Percentiles rank a stretch among this genome's conserved stretches.
Evolutionary conservation across 2,329 filamentous ascomycete species (phyloP).

Genomic region (Clonostachys rosea): DNA sequence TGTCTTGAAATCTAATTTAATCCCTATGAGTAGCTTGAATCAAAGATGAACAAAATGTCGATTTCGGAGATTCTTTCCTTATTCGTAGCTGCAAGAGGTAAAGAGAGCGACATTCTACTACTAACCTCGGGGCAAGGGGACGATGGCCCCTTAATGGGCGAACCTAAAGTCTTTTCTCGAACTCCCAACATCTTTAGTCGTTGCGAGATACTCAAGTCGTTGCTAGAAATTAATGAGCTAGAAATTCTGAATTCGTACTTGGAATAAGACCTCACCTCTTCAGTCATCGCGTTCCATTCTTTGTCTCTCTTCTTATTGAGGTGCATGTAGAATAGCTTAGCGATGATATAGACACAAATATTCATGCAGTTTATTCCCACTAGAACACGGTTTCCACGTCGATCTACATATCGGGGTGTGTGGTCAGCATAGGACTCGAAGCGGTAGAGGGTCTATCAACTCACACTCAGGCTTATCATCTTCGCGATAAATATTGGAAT

Average conservation of each 20-base stretch:
- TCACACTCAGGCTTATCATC: conserved; percentile 14
- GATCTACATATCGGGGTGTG: neutral
- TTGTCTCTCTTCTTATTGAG: conserved; percentile 18
- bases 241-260: neutral
- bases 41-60: too few species aligned
- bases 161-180: conserved; percentile 31
- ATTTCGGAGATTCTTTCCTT: too few species aligned
- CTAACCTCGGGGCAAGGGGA: too few species aligned
- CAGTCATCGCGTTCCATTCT: conserved; percentile 37
- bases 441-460: conserved; percentile 4
- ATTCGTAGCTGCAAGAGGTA: too few species aligned
- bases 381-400: conserved; percentile 46
- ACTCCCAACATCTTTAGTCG: conserved; percentile 30
- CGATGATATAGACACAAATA: conserved; percentile 16
- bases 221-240: conserved; percentile 5
- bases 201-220: conserved; percentile 13
- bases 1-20: too few species aligned
- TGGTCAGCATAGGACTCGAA: neutral
- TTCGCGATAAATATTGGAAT: conserved; percentile 30
- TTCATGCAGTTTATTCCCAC: conserved; percentile 38
- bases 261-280: conserved; percentile 13
- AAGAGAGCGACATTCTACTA: too few species aligned
- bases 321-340: conserved; percentile 24
- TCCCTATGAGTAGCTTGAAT: too few species aligned
- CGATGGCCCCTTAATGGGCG: conserved; percentile 13